Conservation (phyloP, 805 yeast genomes). For the Lipomyces spencermartinsiae region DNA sequence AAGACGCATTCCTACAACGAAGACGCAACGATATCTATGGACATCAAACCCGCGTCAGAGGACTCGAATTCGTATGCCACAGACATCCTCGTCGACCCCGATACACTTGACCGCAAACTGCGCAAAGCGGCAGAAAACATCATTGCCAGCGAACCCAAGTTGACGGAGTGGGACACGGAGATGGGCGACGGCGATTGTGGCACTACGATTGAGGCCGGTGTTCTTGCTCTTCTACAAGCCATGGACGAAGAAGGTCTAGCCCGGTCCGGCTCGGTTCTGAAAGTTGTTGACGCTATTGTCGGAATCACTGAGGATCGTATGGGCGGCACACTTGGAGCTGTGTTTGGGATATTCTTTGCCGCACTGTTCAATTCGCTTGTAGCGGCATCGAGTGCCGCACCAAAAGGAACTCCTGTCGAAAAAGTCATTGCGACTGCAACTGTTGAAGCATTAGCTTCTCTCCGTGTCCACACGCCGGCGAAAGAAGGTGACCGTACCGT, state of each 20-base stretch:
- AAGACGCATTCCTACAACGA: not conserved
- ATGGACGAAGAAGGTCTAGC: conserved; percentile 53
- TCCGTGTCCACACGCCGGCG: conserved; percentile 86
- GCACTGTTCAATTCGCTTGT: conserved; percentile 58
- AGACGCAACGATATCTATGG: not conserved
- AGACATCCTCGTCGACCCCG: conserved; percentile 25
- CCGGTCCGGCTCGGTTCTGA: conserved; percentile 64
- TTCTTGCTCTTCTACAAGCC: conserved; percentile 66
- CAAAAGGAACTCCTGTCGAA: not conserved
- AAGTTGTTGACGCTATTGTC: conserved; percentile 48
- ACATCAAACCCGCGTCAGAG: not conserved
- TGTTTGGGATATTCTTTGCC: conserved; percentile 82
- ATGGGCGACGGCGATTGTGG: conserved; percentile 99
- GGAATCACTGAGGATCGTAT: conserved; percentile 78
- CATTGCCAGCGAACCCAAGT: conserved; percentile 72
- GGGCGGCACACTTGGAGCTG: conserved; percentile 98
- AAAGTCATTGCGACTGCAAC: conserved; percentile 36
- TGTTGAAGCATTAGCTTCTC: conserved; percentile 66
- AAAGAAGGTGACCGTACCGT: conserved; percentile 86
- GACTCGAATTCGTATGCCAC: not conserved
- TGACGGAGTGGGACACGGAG: conserved; percentile 80
- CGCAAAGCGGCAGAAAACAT: conserved; percentile 58
- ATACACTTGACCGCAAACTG: conserved; percentile 43
- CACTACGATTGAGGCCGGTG: conserved; percentile 83
- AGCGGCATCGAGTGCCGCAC: conserved; percentile 10